A percentile compares a stretch with the other conserved stretches of the same genome.
These are phyloP conservation scores for Aeschynomene evenia DNA, from an alignment of 306 rosid species.

Conservation along the genomic window DNA sequence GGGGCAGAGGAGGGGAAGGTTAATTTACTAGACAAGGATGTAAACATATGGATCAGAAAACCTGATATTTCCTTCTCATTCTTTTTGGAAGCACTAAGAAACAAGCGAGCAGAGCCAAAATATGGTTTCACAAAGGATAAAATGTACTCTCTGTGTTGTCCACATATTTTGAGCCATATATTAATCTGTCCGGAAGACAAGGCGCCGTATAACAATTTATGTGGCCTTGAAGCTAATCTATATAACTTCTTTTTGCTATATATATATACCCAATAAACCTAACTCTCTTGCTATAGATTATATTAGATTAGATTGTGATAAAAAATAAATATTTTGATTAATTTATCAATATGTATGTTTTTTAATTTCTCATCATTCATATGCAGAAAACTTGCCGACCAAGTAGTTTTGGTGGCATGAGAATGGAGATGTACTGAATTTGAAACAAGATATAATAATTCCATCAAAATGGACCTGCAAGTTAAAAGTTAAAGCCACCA, in stretches of 20 bases:
- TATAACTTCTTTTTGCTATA: not conserved
- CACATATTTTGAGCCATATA: conserved; percentile 7
- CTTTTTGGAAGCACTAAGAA: conserved; percentile 31
- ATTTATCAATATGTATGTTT: too few relatives aligned
- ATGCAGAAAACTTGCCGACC: not conserved
- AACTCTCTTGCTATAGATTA: too few relatives aligned
- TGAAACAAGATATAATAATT: conserved; percentile 15
- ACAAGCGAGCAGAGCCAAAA: conserved; percentile 38
- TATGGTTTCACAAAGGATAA: conserved; percentile 36
- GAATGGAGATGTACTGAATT: conserved; percentile 18
- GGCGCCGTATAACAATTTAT: conserved; percentile 30
- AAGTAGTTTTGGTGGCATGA: not conserved
- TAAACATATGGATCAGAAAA: conserved; percentile 11
- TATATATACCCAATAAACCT: not conserved
- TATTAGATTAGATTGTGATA: too few relatives aligned
- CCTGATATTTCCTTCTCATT: conserved; percentile 30
- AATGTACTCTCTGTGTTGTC: conserved; percentile 31
- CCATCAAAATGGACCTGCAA: not conserved
- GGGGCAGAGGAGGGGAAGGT: conserved; percentile 1
- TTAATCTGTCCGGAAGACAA: conserved; percentile 32
- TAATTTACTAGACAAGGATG: not conserved
- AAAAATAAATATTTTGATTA: too few relatives aligned
- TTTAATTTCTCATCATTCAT: too few relatives aligned
- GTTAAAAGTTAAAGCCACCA: conserved; percentile 20
- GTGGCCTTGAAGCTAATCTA: conserved; percentile 6